phyloP scores from a whole-genome alignment of 176 grass and related monocot species.

The Phyllostachys edulis region DNA sequence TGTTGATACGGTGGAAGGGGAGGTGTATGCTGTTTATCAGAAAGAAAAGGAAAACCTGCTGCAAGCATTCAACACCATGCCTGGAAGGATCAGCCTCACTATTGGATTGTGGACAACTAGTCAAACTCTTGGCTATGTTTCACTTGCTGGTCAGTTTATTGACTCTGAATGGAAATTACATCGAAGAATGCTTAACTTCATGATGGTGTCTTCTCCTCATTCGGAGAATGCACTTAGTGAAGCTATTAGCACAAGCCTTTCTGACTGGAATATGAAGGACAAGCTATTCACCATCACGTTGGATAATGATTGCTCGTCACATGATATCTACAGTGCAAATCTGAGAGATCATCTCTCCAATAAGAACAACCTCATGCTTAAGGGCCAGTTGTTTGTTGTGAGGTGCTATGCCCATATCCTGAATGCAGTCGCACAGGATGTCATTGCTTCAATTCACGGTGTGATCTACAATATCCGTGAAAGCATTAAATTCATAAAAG shows the following conservation, averaged over 20 bases:
- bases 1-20: conserved; percentile 51
- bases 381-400: conserved; percentile 71
- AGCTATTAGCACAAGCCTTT: conserved; percentile 58
- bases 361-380: conserved; percentile 61
- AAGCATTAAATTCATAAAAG: conserved; percentile 77
- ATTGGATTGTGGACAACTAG: conserved; percentile 69
- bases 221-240: conserved; percentile 72
- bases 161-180: conserved; percentile 65
- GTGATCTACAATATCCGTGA: conserved; percentile 76
- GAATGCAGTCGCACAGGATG: conserved; percentile 61
- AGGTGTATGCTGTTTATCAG: conserved; percentile 62
- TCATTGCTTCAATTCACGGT: conserved; percentile 68
- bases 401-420: conserved; percentile 68
- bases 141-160: conserved; percentile 58
- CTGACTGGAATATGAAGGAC: conserved; percentile 64
- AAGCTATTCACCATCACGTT: conserved; percentile 68
- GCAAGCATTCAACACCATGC: conserved; percentile 48
- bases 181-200: conserved; percentile 66
- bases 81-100: conserved; percentile 62
- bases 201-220: conserved; percentile 79
- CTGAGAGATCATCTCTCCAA: conserved; percentile 65
- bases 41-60: conserved; percentile 49
- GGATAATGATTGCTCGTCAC: conserved; percentile 69
- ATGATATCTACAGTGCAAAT: conserved; percentile 80
- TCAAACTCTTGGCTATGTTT: conserved; percentile 73